Evolutionary conservation across 768 basidiomycete species (phyloP).

Genomic region (Mycena venus): DNA sequence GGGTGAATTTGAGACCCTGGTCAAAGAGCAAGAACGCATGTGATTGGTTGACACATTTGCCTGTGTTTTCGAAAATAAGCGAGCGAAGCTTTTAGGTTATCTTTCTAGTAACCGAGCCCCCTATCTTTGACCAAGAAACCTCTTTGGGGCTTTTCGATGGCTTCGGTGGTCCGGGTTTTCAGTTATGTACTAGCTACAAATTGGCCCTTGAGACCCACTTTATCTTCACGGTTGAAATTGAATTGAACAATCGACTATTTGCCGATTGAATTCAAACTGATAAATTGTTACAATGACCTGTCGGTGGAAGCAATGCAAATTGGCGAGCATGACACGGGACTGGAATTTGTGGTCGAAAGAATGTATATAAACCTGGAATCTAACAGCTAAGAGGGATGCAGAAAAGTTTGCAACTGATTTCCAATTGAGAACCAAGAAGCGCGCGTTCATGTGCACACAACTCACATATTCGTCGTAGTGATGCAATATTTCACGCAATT

Average conservation of each 20-base stretch:
- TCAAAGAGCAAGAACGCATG: background rate
- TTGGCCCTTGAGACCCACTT: too few relatives aligned
- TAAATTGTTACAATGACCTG: too few relatives aligned
- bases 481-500: slow-evolving; percentile 85
- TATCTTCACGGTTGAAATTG: too few relatives aligned
- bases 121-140: background rate
- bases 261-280: too few relatives aligned
- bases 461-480: slow-evolving; percentile 92
- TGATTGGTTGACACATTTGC: background rate
- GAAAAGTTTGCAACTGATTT: slow-evolving; percentile 57
- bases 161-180: too few relatives aligned
- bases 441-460: background rate
- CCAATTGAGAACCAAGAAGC: slow-evolving; percentile 7
- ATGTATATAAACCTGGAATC: too few relatives aligned
- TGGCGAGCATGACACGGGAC: too few relatives aligned
- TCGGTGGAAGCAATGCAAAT: too few relatives aligned
- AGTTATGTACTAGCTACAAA: too few relatives aligned
- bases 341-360: too few relatives aligned
- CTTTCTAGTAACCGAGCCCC: background rate
- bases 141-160: too few relatives aligned
- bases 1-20: background rate
- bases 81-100: background rate
- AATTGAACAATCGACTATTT: too few relatives aligned
- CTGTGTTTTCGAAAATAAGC: background rate
- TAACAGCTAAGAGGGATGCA: slow-evolving; percentile 57